These are phyloP conservation scores for Blastobotrys americana DNA, from an alignment of 805 yeast genomes.

Conservation along the genomic window DNA sequence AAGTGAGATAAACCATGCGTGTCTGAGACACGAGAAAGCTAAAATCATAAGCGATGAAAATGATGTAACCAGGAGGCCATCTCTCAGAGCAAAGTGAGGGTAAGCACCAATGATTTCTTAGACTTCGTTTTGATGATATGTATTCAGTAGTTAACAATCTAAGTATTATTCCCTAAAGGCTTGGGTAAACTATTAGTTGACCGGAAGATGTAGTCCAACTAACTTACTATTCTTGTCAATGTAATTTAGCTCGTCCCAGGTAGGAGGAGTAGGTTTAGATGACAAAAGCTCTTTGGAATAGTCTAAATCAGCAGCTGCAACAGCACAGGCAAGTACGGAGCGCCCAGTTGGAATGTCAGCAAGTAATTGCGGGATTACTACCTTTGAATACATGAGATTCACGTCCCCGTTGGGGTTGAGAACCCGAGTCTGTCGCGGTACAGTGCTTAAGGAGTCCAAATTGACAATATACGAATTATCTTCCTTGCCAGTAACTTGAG, in stretches of 20 bases:
- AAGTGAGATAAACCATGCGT: too few species aligned
- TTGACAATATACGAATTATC: not conserved
- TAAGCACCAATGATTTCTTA: too few species aligned
- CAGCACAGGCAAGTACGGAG: conserved; percentile 4
- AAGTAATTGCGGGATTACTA: not conserved
- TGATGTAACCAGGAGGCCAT: too few species aligned
- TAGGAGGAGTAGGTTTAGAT: not conserved
- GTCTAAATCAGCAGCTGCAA: not conserved
- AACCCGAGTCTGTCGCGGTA: not conserved
- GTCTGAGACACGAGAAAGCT: too few species aligned
- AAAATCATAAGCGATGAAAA: too few species aligned
- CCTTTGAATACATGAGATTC: conserved; percentile 3
- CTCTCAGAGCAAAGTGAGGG: too few species aligned
- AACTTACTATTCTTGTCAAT: not conserved
- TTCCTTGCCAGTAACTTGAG: not conserved
- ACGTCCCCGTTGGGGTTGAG: not conserved
- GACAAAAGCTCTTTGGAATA: not conserved
- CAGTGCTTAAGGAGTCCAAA: not conserved
- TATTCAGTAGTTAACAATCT: too few species aligned
- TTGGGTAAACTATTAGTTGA: too few species aligned
- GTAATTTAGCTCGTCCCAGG: not conserved
- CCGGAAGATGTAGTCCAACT: not conserved
- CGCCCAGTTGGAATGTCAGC: conserved; percentile 1
- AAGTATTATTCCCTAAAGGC: too few species aligned
- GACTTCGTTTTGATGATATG: too few species aligned